Evolutionary conservation across 225 moss, liverwort and hornwort species (phyloP), one percentile per base, ranked within the genome.

Genomic region (Physcomitrellopsis africana): DNA sequence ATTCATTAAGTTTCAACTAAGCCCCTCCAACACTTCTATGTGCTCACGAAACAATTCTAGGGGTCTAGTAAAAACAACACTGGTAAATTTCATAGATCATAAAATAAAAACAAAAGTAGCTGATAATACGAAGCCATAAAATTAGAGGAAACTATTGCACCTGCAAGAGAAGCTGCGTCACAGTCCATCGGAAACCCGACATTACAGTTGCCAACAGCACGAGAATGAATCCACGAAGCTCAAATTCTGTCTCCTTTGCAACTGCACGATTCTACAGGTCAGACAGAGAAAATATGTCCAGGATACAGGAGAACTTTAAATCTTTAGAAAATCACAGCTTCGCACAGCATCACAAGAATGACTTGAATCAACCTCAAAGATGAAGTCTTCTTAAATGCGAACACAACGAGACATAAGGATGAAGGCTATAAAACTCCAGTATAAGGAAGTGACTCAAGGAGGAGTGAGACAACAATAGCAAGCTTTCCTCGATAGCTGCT

Each of bases 111-210:
- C n/a, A 58, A 10, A 67, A 49, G 54, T 54, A 60, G 54, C 51
- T 68, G 26, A 64, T 0, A 77, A 45, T 69, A 72, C 43, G 65
- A 67, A 73, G 53, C 29, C 63, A 60, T 55, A 63, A 77, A 46
- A 57, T 46, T 76, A 51, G 26, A 72, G 66, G 44, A 15, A 41
- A 8, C 26, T 74, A 7, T 12, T 15, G 60, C 85, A 94, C 95
- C 95, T 99, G 99, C 74, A 99, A 81, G 69, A 99, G 90, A 72
- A 99, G 89, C 81, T 99, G 99, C n/a, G 99, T 99, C 69, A 99
- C 90, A 54, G 93, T 93, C 99, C 95, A 95, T 61, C 99, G 93
- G 79, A 99, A 95, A 78, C 99, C 99, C 80, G 95, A 81, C 99
- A 99, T 95, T 56, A 99, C 86, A 68, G 95, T 82, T 70, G 99